Percentiles rank a stretch among this genome's conserved stretches.
Evolutionary conservation across 306 rosid species (phyloP).

Genomic region (Dicorynia guianensis): DNA sequence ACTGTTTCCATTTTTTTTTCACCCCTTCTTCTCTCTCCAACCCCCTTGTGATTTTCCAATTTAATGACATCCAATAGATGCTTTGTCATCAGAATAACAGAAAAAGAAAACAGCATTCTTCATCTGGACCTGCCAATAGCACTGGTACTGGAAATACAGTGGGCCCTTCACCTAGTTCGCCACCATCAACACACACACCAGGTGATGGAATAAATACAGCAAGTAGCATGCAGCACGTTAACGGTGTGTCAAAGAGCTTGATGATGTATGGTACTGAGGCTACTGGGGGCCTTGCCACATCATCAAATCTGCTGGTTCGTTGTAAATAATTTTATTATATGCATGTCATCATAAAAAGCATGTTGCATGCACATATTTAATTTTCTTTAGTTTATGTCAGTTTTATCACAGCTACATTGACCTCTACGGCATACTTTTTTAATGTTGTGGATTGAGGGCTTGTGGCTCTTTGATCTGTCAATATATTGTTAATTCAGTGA

Average conservation of each 20-base stretch:
- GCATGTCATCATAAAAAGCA: conserved; percentile 24
- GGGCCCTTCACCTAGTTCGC: conserved; percentile 88
- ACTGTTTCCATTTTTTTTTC: not conserved
- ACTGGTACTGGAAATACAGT: conserved; percentile 93
- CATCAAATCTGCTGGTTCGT: conserved; percentile 77
- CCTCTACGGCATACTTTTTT: conserved; percentile 31
- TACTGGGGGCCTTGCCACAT: conserved; percentile 80
- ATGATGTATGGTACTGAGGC: conserved; percentile 78
- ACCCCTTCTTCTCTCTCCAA: not conserved
- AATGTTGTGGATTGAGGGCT: not conserved
- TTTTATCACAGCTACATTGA: conserved; percentile 24
- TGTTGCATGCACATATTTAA: conserved; percentile 12
- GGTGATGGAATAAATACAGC: conserved; percentile 78
- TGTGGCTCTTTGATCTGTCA: conserved; percentile 16
- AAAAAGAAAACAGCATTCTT: conserved; percentile 83
- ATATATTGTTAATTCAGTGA: not conserved
- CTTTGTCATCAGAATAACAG: conserved; percentile 52
- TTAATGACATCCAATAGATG: conserved; percentile 24
- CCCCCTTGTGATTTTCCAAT: conserved; percentile 10
- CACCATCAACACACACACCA: conserved; percentile 90
- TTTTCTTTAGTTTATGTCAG: not conserved
- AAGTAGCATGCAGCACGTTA: conserved; percentile 72
- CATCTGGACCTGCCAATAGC: conserved; percentile 92
- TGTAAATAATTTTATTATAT: conserved; percentile 20
- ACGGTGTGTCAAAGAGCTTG: conserved; percentile 65